These are phyloP conservation scores for Irpex lacteus DNA, from an alignment of 1,284 basidiomycete species.

Conservation along the genomic window DNA sequence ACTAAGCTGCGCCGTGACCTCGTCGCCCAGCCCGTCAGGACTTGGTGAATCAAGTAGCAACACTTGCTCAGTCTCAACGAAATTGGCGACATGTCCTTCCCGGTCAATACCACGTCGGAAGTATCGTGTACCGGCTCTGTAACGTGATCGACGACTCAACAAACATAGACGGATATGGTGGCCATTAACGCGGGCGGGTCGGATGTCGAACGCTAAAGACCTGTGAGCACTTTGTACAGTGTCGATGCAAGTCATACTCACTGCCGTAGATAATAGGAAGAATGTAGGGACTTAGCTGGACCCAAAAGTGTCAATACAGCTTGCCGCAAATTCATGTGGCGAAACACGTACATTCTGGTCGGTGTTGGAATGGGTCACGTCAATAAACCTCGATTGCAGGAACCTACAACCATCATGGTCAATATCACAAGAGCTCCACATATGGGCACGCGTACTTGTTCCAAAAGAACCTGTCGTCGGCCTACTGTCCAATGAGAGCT, in stretches of 20 bases:
- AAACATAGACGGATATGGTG: slow-evolving; percentile 84
- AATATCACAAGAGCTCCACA: slow-evolving; percentile 1
- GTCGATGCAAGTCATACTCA: slow-evolving; percentile 36
- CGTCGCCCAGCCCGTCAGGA: slow-evolving; percentile 43
- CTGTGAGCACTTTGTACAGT: background rate
- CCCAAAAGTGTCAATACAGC: slow-evolving; percentile 8
- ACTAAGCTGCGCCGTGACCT: slow-evolving; percentile 65
- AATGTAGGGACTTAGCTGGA: slow-evolving; percentile 82
- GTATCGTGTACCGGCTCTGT: slow-evolving; percentile 95
- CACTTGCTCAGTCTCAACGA: slow-evolving; percentile 94
- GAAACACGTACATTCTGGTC: slow-evolving; percentile 57
- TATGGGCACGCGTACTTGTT: slow-evolving; percentile 61
- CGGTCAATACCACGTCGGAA: slow-evolving; percentile 93
- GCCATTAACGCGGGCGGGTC: slow-evolving; percentile 75
- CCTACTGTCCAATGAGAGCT: slow-evolving; percentile 40
- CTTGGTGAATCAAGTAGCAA: slow-evolving; percentile 68
- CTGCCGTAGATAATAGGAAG: slow-evolving; percentile 92
- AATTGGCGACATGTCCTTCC: slow-evolving; percentile 84
- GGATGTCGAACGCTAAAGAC: slow-evolving; percentile 80
- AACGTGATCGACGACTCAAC: slow-evolving; percentile 90
- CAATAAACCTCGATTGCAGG: slow-evolving; percentile 72
- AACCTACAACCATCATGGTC: slow-evolving; percentile 41
- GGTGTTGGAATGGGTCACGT: slow-evolving; percentile 46
- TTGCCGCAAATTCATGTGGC: slow-evolving; percentile 3
- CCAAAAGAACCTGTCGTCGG: slow-evolving; percentile 98